phyloP scores from a whole-genome alignment of 371 early-diverging fungal genomes.

The Vittaforma corneae region DNA sequence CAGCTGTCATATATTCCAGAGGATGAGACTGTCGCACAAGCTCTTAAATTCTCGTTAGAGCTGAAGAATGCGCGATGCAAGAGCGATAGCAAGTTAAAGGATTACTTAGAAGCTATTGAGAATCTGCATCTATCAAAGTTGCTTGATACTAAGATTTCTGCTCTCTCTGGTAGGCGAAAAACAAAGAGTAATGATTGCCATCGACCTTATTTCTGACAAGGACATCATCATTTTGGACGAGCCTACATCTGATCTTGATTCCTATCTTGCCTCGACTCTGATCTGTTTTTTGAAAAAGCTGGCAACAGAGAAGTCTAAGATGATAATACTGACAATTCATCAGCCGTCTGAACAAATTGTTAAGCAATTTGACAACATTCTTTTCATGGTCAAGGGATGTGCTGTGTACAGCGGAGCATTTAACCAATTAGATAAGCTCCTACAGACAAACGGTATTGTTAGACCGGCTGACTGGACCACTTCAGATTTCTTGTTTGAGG shows the following conservation, averaged over 20 bases:
- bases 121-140: no score
- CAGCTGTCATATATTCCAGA: conserved; percentile 1
- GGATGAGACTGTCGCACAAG: background rate
- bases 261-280: conserved; percentile 31
- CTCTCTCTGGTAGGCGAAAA: no score
- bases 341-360: conserved; percentile 55
- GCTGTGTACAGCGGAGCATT: conserved; percentile 54
- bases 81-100: no score
- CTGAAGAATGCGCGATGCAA: background rate
- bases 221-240: conserved; percentile 49
- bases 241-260: conserved; percentile 50
- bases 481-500: no score
- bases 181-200: conserved; percentile 47
- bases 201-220: conserved; percentile 15
- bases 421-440: no score
- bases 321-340: conserved; percentile 35
- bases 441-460: no score
- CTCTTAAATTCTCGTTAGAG: conserved; percentile 7
- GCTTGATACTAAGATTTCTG: no score
- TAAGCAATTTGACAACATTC: conserved; percentile 60
- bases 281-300: conserved; percentile 18
- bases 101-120: no score
- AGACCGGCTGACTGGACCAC: no score
- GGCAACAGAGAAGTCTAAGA: conserved; percentile 23
- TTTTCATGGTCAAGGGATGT: conserved; percentile 59